Conservation (phyloP, 2,329 filamentous ascomycete genomes). For the Pseudopithomyces chartarum region DNA sequence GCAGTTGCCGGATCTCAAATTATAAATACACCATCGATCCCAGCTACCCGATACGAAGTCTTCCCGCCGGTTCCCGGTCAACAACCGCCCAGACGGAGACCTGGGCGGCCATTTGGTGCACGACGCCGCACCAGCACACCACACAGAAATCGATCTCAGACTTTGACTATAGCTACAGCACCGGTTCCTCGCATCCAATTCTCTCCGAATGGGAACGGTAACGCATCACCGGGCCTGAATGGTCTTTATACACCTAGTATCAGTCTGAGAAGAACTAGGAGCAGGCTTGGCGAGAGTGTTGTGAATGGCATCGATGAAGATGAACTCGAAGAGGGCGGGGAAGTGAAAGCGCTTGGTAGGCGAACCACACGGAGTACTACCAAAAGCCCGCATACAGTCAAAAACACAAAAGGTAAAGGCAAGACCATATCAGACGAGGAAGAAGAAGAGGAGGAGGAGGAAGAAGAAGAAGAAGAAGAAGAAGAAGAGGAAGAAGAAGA, state of each 20-base stretch:
- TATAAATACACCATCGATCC: conserved; percentile 56
- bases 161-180: conserved; percentile 36
- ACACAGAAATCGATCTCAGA: conserved; percentile 31
- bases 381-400: conserved; percentile 28
- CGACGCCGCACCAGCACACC: conserved; percentile 44
- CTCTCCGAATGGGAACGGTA: conserved; percentile 33
- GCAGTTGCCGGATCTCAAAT: conserved; percentile 37
- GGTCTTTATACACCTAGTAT: conserved; percentile 38
- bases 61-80: conserved; percentile 70
- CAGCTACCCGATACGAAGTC: conserved; percentile 74
- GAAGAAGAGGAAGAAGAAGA: conserved; percentile 24
- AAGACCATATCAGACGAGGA: conserved; percentile 31
- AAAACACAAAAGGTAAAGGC: conserved; percentile 33
- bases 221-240: conserved; percentile 36
- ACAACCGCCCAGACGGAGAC: conserved; percentile 38
- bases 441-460: conserved; percentile 34
- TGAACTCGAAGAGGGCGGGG: conserved; percentile 36
- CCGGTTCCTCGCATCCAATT: conserved; percentile 39
- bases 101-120: conserved; percentile 45
- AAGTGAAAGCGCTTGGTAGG: conserved; percentile 34
- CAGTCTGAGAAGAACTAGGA: conserved; percentile 47
- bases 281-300: conserved; percentile 49
- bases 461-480: conserved; percentile 32
- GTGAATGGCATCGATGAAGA: conserved; percentile 37
- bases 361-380: conserved; percentile 36